Base-by-base conservation (phyloP, 31 red algal species). In the Pterothamnion heteromorphum region DNA sequence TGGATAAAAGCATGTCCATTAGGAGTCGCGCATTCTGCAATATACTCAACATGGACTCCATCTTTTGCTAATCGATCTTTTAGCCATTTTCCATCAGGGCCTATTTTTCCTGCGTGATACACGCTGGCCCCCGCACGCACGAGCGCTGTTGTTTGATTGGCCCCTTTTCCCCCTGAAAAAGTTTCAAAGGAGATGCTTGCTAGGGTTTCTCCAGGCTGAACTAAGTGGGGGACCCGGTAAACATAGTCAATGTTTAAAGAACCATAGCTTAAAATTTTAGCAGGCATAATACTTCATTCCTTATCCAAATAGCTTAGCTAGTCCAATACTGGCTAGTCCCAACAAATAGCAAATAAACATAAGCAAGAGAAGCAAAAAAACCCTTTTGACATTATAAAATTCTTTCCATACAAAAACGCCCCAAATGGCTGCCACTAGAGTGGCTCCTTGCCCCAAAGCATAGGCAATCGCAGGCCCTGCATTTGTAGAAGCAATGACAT, bases 171-270 rank as follows among this genome's bases (percentile, higher is more conserved):
- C 22, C 82, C 82, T 26, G 35, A 41, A 41, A 35, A 26, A 27
- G 30, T 24, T 35, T 27, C 22, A 41, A 35, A 41, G 34, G 26
- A 35, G 23, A 24, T 31, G 22, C 28, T 35, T 38, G 82, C 82
- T 26, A 86, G 34, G 36, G 82, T 86, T 41, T 86, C 82, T 27
- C 82, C 82, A 26, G 82, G 82, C 34, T 27, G 22, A 35, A 41
- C 34, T 26, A 86, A 38, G 34, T 41, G 82, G 23, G 82, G 82
- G 23, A 86, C 82, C 28, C 82, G 32, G 82, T 86, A 86, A 26
- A 86, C 36, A 38, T 86, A 38, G 82, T 86, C 82, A 35, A 86
- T 86, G 34, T 86, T 86, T 24, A 86, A 35, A 26, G 82, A 86
- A 37, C 82, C 82, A 41, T 35, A 41, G 34, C 35, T 86, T 24